Evolutionary conservation across 2,329 filamentous ascomycete species (phyloP), one percentile per base, ranked within the genome.

Genomic region (Cladophialophora carrionii): DNA sequence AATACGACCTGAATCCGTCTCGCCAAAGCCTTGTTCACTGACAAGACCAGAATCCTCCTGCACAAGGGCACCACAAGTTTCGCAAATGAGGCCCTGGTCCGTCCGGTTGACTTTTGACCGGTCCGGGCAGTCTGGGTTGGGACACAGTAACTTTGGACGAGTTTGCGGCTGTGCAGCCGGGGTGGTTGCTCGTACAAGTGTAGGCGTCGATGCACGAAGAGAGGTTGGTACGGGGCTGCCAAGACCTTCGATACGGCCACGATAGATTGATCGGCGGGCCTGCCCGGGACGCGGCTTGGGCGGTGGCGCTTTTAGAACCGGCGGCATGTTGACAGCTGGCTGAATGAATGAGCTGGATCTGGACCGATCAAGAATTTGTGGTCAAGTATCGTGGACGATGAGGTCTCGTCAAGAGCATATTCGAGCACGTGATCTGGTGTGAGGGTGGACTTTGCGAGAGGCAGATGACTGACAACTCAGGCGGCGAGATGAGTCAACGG

Each of bases 11-110:
- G 87, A 88, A 0, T 91, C 87, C 31, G 87, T 90, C 80, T 99
- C 94, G 70, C 92, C 92, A 74, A 98, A 99, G 24, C 89, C 89
- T 68, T 98, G 87, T 76, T 99, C 95, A 56, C 92, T 87, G 64
- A 97, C 93, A 68, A 98, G 96, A 74, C 96, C 92, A 75, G 87
- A 88, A n/a, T 70, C 67, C 74, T 96, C 90, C 71, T 90, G 89
- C 62, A 94, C 86, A 70, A 96, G 87, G 66, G 87, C 88, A 83
- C 92, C 94, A 77, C 95, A 98, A 54, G 87, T 89, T 67, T 88
- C 86, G 78, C 95, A 98, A 71, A 91, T 82, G 68, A 81, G 79
- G 66, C 80, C 75, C 17, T 78, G 78, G 63, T 81, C 79, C 71
- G 81, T 78, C 63, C 79, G 77, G 48, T 80, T 76, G 41, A 81